phyloP scores from a whole-genome alignment of 1,284 basidiomycete genomes.

The Cutaneotrichosporon cavernicola region DNA sequence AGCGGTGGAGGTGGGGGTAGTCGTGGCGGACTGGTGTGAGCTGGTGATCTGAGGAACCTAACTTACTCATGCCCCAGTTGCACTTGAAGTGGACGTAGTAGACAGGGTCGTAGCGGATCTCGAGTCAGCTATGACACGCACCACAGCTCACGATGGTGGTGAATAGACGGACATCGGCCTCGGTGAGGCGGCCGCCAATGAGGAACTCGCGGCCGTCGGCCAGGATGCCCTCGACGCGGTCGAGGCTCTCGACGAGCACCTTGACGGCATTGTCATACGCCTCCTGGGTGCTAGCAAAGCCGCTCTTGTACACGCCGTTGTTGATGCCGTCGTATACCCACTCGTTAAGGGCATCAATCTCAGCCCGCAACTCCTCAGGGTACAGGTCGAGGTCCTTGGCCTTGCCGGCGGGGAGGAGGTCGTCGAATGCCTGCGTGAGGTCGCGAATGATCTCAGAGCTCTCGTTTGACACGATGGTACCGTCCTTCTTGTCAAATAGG shows the following conservation, averaged over 20 bases:
- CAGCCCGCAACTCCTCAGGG: slow-evolving; percentile 65
- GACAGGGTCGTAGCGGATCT: slow-evolving; percentile 68
- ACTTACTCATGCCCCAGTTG: slow-evolving; percentile 65
- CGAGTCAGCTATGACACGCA: neutral
- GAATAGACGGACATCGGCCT: slow-evolving; percentile 85
- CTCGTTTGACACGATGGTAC: slow-evolving; percentile 94
- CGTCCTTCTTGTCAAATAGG: slow-evolving; percentile 87
- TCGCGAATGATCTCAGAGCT: slow-evolving; percentile 91
- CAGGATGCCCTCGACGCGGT: slow-evolving; percentile 76
- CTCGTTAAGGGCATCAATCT: slow-evolving; percentile 83
- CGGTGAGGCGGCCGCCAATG: slow-evolving; percentile 76
- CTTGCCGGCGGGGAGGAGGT: slow-evolving; percentile 62
- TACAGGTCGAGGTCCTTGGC: slow-evolving; percentile 72
- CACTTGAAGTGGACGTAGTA: slow-evolving; percentile 94
- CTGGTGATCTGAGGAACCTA: neutral
- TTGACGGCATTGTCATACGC: slow-evolving; percentile 78
- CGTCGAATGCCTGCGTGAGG: slow-evolving; percentile 78
- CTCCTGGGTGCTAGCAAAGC: slow-evolving; percentile 77
- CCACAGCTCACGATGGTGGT: slow-evolving; percentile 71
- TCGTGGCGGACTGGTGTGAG: slow-evolving; percentile 58
- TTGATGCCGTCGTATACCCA: slow-evolving; percentile 75
- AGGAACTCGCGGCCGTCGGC: slow-evolving; percentile 73
- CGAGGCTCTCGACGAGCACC: slow-evolving; percentile 72
- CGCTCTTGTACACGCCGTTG: slow-evolving; percentile 72
- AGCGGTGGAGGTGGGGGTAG: slow-evolving; percentile 76